Evolutionary conservation across 2,329 filamentous ascomycete species (phyloP), one percentile per base, ranked within the genome.

Genomic region (Clarireedia homoeocarpa): DNA sequence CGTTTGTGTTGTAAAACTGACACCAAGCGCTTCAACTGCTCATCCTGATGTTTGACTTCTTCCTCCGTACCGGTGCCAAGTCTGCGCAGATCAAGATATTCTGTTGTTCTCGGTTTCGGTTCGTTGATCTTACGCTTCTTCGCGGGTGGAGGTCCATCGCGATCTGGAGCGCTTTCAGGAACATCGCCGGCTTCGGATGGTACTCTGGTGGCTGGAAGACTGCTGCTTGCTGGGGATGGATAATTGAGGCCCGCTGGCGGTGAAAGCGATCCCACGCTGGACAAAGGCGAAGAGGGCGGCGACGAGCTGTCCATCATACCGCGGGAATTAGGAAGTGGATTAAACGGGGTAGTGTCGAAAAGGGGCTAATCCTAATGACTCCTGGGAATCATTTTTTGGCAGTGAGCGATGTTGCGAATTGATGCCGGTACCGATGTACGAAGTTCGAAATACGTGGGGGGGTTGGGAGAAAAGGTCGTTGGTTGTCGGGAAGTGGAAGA

Each of bases 1-100:
- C 91, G 89, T 77, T 94, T 94, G 68, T 88, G 91, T 66, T 87
- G 86, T 55, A 99, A 73, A 24, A 85, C 85, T 45, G 84, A 81
- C 46, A 91, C 74, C 30, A 99, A 76, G 55, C 84, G 81, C 59
- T 88, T 80, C 40, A 96, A 75, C 65, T 85, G 79, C 30, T 74
- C 71, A 60, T 79, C 73, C 59, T 92, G 81, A 39, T 80, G 75
- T 51, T 75, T 71, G 42, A 73, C 70, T 49, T 78, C 75, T 40
- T 74, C 73, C 48, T 65, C 59, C 20, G 57, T 53, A 46, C 82
- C 72, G 12, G 79, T 73, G 53, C 75, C 77, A 50, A 72, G 70
- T 20, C 69, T 70, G 44, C 76, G 74, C 39, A 97, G 74, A 71
- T 96, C 85, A 40, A 99, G 78, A 67, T 88, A 83, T 65, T 89